Evolutionary conservation across 768 basidiomycete genomes (phyloP), one percentile per base, ranked within the genome.

Genomic region (Strobilomyces echinocephalus): DNA sequence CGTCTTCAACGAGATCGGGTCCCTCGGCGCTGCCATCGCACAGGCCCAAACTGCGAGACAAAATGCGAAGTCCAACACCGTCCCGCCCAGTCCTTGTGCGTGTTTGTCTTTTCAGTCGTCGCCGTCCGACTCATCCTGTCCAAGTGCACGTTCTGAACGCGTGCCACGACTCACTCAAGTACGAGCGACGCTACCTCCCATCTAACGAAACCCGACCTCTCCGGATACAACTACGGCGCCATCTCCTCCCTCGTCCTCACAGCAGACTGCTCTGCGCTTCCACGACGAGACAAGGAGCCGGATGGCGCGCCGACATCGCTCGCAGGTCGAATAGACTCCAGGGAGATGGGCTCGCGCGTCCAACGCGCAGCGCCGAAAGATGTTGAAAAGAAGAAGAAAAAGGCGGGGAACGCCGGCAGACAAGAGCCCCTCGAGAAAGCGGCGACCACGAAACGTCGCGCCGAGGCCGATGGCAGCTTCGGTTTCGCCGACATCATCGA

Each of bases 291-390:
- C 79, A 90, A 90, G 74, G 95, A 99, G 69, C 95, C 95, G 8
- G 94, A 97, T 76, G 95, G 97, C 57, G 91, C 93, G 8, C 91
- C 95, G 10, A 95, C 95, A 15, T 87, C 94, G 2, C 84, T 98
- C 33, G 87, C 84, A 42, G 97, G 97, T 15, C 82, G 88, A 26
- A 97, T 99, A 53, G 85, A 92, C 76, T 79, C 84, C 9, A 81
- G 79, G 57, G 87, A 95, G 57, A 99, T 98, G 95, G 95, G 95
- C 24, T 92, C 93, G 18, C 84, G 93, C 20, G 92, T 90, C 31
- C 73, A 84, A 54, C 81, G 92, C 16, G 82, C 90, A 60, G 83
- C 80, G 0, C 91, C 93, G 14, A 91, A 92, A 67, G 91, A 95
- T 64, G 64, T 93, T 16, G 88, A 92, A 46, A 95, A 94, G 82